Base-by-base conservation (phyloP, 129 eudicot species). In the Cynara cardunculus region DNA sequence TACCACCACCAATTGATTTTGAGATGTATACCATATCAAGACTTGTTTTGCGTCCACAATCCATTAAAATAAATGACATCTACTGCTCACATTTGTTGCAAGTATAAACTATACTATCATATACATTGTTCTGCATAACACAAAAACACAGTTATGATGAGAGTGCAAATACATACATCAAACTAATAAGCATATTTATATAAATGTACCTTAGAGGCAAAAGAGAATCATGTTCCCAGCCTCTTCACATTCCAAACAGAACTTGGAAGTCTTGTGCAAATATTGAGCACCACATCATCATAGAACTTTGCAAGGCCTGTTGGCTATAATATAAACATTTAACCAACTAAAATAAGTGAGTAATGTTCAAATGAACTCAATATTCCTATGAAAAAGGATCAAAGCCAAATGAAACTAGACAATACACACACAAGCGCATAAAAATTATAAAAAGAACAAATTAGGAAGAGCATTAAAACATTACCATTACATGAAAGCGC, bases 171-270 rank as follows among this genome's bases (percentile, higher is more conserved):
- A 46, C 3, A 46, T 46, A 46, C 59, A 46, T 11, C 18, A 44
- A 12, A 44, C 56, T 44, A 13, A 44, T 13, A 44, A 44, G 2
- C 56, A 44, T 44, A 44, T 49, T 2, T 4, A 49, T 41, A 59
- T 14, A 21, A 49, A 14, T 16, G 6, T 49, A 49, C 62, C 16
- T 14, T 8, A 37, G 44, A 37, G 44, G 11, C 44, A 8, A 37
- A 37, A 12, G 1, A 37, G 44, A 37, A 37, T 92, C 91, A 92
- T n/a, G 74, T 96, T 61, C 97, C 97, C 68, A 92, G 78, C 85
- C 99, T 88, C 88, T 92, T 90, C 28, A 88, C 99, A 96, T 87
- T 92, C 97, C n/a, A 97, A 92, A 90, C 99, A 96, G 86, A 89
- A 96, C 81, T 92, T 96, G 27, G 97, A 92, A 49, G 97, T 90